Evolutionary conservation across 257 asterid genomes (phyloP).

Genomic region (Scutellaria barbata): DNA sequence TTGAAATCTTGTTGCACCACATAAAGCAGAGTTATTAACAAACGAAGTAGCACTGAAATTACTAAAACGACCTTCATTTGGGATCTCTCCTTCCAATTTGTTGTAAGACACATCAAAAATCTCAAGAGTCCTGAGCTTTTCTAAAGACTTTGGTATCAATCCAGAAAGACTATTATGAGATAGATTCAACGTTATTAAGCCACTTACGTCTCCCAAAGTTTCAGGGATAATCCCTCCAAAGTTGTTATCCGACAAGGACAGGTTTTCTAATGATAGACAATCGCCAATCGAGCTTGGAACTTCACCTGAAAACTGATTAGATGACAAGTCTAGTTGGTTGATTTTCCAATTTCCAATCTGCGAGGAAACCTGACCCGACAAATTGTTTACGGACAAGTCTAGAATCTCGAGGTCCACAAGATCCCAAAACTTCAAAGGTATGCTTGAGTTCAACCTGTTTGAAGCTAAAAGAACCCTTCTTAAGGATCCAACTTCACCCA

Average conservation of each 20-base stretch:
- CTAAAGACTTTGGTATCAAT: background rate
- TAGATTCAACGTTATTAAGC: background rate
- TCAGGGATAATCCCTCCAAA: background rate
- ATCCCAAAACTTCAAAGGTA: constrained; percentile 15
- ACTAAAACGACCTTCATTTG: background rate
- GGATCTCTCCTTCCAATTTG: constrained; percentile 28
- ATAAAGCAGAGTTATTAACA: constrained; percentile 15
- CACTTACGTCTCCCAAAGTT: background rate
- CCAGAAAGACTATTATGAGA: constrained; percentile 11
- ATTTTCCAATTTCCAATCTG: background rate
- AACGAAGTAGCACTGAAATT: constrained; percentile 2
- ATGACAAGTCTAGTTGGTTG: background rate
- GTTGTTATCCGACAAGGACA: background rate
- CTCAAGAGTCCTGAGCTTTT: background rate
- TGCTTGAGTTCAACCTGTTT: background rate
- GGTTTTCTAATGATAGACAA: background rate
- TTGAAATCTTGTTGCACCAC: constrained; percentile 7
- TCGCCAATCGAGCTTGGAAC: background rate
- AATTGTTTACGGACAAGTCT: background rate
- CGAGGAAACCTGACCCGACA: background rate
- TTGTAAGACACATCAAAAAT: constrained; percentile 16
- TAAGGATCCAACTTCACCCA: constrained; percentile 1
- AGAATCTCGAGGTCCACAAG: background rate
- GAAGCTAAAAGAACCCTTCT: background rate
- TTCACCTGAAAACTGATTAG: background rate